phyloP scores from a whole-genome alignment of 441 rosid species.

The Jatropha multifida region DNA sequence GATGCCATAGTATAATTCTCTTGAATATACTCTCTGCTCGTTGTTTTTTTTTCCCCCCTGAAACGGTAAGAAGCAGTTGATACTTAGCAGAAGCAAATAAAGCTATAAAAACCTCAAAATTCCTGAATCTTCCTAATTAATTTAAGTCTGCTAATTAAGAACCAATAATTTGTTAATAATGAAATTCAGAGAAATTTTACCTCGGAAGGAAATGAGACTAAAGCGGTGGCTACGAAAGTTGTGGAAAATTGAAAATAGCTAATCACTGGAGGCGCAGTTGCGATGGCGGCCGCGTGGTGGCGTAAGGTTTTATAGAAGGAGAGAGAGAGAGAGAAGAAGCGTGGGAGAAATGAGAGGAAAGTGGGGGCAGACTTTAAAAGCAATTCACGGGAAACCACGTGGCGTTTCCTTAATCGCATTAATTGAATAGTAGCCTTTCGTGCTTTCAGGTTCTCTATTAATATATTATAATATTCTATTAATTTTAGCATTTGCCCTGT shows the following conservation, averaged over 20 bases:
- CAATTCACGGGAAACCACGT: constrained; percentile 45
- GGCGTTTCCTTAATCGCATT: constrained; percentile 36
- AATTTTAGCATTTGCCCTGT: too few relatives aligned
- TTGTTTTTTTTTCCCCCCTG: background rate
- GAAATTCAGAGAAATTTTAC: background rate
- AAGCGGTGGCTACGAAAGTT: background rate
- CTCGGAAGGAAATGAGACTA: constrained; percentile 1
- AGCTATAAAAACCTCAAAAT: background rate
- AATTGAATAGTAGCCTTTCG: constrained; percentile 13
- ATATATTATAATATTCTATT: background rate
- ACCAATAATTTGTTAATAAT: background rate
- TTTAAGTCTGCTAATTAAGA: background rate
- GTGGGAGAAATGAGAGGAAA: background rate
- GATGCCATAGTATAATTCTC: constrained; percentile 28
- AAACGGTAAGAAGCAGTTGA: background rate
- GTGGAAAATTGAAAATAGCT: background rate
- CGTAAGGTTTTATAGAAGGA: background rate
- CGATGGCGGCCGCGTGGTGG: background rate
- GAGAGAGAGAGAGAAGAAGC: background rate
- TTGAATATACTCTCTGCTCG: background rate
- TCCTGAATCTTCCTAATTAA: background rate
- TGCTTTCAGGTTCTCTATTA: background rate
- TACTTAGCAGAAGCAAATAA: background rate
- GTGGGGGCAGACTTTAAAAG: constrained; percentile 27
- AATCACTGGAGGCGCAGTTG: too few relatives aligned